Evolutionary conservation across 1,139 yeast genomes (phyloP), one percentile per base, ranked within the genome.

Genomic region (Meyerozyma guilliermondii): DNA sequence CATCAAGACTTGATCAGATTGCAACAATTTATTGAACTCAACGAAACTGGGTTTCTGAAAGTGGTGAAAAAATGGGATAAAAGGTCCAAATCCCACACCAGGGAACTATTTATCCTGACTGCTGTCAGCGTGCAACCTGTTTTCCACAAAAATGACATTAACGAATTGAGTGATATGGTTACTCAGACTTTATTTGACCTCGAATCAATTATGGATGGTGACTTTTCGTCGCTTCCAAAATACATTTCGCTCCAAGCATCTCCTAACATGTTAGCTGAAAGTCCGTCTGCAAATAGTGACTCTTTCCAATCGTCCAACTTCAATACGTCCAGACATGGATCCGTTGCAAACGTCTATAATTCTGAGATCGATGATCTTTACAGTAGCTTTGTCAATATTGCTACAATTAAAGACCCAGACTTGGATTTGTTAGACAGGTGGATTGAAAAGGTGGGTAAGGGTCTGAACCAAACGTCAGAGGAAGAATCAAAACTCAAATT

Each of bases 1-100:
- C 85, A 95, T 42, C 87, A 91, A 51, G 98, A 92, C 61, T 70
- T 92, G 49, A 83, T 87, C 49, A 75, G 95, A 45, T 70, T 92
- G 24, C 96, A 92, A 58, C 97, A 91, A 62, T 92, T 87, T 63
- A 89, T 92, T 36, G 96, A 91, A 60, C 71, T 92, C 47, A 92
- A 92, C 59, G 96, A 92, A 56, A 88, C 96, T 0, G 98, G 98
- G 14, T 92, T 92, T 63, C 83, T 94, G 26, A 92, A 92, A 63
- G 98, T 88, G 28, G 78, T 92, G 53, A 92, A 92, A 60, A 92
- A 92, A 66, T 92, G 98, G 98, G 98, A 92, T 63, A 92, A 92
- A 63, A 74, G 98, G 47, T 88, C 97, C 16, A 89, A 91, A 55
- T 87, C 96, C 2, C 95, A 88, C 53, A 91, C 97, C 8, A 89